Base-by-base conservation (phyloP, 2,329 filamentous ascomycete genomes). In the Penicillium griseofulvum region DNA sequence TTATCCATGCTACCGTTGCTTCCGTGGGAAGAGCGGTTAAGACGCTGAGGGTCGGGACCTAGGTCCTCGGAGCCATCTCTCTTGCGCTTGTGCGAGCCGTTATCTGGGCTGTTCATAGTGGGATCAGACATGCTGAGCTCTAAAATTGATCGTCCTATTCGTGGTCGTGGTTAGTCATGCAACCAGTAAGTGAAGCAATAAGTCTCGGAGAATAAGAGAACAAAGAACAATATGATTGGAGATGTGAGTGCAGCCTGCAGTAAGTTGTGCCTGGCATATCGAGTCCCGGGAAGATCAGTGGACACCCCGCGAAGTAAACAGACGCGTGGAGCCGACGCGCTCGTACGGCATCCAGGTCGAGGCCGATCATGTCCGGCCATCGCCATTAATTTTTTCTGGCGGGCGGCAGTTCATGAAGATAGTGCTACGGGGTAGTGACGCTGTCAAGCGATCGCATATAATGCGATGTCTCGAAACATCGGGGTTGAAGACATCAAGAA, bases 1-100 rank as follows among this genome's bases (percentile, higher is more conserved):
- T 64, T 54, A 43, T 74, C 57, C 71, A 76, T 66, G 57, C 68
- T 76, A 57, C 72, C 71, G 59, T 73, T 74, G 55, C 71, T 73
- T 44, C 69, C 71, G 55, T 74, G 71, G 28, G 73, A 73, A 36
- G 73, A 73, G 50, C 73, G 71, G 49, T 74, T 74, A 49, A 76
- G 48, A 31, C 74, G 74, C 60, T 76, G 74, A 36, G 66, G 55
- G 52, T 77, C 74, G 42, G 71, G 69, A 11, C 74, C 74, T 43
- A 70, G 55, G 53, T 71, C 73, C 47, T 76, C 72, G 31, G 67
- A 71, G 56, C 64, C 67, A 31, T 75, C 72, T 39, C 74, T 74
- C 65, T 77, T 77, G 51, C 74, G 69, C 62, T 77, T 77, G 60
- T 73, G 64, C 12, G 64, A 57, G 53, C 65, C 67, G 54, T 65